Base-by-base conservation (phyloP, 1,284 basidiomycete genomes). In the Paramarasmius palmivorus region DNA sequence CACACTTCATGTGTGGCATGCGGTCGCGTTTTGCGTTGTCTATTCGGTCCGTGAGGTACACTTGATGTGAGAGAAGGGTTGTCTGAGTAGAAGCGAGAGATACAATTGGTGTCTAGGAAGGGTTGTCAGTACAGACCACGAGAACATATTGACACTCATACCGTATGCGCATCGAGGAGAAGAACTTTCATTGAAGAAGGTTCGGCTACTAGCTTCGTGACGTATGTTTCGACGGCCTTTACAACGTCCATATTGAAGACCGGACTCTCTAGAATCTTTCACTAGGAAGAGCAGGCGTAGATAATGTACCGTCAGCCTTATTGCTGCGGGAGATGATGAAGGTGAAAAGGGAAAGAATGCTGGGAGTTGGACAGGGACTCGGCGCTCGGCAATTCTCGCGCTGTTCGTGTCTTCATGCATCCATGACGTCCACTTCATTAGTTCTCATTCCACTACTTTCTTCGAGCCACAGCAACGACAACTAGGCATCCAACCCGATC, bases 101-200 rank as follows among this genome's bases (percentile, higher is more conserved):
- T 10, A 99, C 90, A 60, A 98, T 96, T 1, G 97, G 94, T n/a
- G 97, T 98, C 94, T 96, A 62, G 1, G 54, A 23, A 51, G 49
- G 22, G 56, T 50, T 50, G 42, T 20, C 46, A 54, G 44, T 36
- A 42, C 49, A 35, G 15, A 38, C 42, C 26, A 25, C 23, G 22
- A 26, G 29, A 40, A 49, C 6, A 34, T 22, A 9, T 37, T 12
- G 26, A 54, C 60, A 8, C 15, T 67, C 86, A 54, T 65, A 95
- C 94, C n/a, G 96, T 99, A 68, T 98, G 93, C 22, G 87, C 82
- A 69, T 99, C 97, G 23, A 99, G 84, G 29, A 99, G 81, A 40
- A 99, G 80, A n/a, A 98, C 95, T 73, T 99, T 99, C 90, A 99
- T 98, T 6, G 93, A 85, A 7, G 83, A 77, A 46, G 95, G 92